Conservation (phyloP, 768 basidiomycete genomes). For the Coprinellus aureogranulatus region DNA sequence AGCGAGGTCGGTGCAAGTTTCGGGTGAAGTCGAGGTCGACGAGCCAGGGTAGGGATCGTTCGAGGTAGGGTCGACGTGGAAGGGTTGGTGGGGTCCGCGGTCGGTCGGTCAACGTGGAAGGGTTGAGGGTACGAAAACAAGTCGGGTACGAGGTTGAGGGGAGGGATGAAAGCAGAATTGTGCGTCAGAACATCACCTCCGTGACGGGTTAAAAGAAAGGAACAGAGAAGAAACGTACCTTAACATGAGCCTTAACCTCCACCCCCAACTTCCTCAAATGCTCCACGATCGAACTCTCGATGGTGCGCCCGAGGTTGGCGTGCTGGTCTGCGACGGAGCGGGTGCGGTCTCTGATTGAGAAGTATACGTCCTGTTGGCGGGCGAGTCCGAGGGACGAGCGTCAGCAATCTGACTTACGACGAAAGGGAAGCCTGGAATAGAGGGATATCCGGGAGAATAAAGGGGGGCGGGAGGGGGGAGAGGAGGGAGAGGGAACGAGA, state of each 20-base stretch:
- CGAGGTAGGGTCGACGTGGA: too few species aligned
- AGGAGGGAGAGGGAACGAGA: not conserved
- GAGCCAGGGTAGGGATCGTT: too few species aligned
- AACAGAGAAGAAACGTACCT: conserved; percentile 60
- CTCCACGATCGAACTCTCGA: conserved; percentile 96
- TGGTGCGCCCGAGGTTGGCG: conserved; percentile 91
- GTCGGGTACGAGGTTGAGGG: too few species aligned
- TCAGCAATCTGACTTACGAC: too few species aligned
- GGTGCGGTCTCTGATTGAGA: conserved; percentile 89
- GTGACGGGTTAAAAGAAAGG: not conserved
- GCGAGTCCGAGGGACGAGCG: not conserved
- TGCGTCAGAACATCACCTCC: too few species aligned
- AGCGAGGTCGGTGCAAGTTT: too few species aligned
- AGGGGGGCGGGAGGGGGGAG: not conserved
- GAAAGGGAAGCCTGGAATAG: too few species aligned
- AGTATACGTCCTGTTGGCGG: conserved; percentile 92
- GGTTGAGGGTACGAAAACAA: too few species aligned
- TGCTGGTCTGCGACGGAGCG: conserved; percentile 93
- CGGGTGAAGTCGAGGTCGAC: too few species aligned
- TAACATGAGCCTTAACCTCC: conserved; percentile 98
- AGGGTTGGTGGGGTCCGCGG: too few species aligned
- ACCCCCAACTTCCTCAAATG: conserved; percentile 92
- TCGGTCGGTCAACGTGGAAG: too few species aligned
- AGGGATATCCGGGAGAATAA: too few species aligned
- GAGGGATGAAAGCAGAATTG: not conserved